Evolutionary conservation across 768 basidiomycete species (phyloP).

Genomic region (Amyloporia xantha): DNA sequence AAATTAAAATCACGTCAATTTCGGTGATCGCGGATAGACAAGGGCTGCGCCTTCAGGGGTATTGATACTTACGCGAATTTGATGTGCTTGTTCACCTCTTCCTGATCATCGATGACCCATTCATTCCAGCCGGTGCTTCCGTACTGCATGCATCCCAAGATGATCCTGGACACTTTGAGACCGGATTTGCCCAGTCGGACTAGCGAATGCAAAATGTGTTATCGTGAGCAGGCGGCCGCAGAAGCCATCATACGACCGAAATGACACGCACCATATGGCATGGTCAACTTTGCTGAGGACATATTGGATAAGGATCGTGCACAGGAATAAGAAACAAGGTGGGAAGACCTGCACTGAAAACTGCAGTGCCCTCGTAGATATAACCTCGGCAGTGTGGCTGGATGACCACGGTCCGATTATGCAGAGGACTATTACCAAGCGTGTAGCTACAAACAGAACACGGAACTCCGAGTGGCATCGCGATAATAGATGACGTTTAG

Average conservation of each 20-base stretch:
- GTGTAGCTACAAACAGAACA: no score
- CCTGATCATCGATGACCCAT: constrained; percentile 31
- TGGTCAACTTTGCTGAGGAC: background rate
- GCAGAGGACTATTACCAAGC: no score
- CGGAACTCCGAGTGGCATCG: no score
- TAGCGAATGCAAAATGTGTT: no score
- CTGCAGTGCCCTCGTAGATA: no score
- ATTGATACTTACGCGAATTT: constrained; percentile 29
- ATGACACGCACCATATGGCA: constrained; percentile 7
- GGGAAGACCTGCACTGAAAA: background rate
- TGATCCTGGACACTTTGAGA: constrained; percentile 31
- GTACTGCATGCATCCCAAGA: constrained; percentile 31
- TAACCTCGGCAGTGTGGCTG: no score
- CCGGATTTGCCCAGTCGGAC: constrained; percentile 32
- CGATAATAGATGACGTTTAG: no score
- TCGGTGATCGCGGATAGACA: no score
- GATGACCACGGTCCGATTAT: no score
- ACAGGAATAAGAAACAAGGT: background rate
- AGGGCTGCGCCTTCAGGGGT: background rate
- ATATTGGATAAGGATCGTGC: background rate
- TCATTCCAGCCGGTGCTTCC: constrained; percentile 23
- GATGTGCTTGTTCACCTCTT: constrained; percentile 31
- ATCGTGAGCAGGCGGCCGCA: no score
- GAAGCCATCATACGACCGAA: no score
- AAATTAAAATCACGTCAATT: no score